A percentile compares a stretch with the other conserved stretches of the same genome.
Evolutionary conservation across 1,139 yeast genomes (phyloP).

Genomic region (Geotrichum phurueaensis): DNA sequence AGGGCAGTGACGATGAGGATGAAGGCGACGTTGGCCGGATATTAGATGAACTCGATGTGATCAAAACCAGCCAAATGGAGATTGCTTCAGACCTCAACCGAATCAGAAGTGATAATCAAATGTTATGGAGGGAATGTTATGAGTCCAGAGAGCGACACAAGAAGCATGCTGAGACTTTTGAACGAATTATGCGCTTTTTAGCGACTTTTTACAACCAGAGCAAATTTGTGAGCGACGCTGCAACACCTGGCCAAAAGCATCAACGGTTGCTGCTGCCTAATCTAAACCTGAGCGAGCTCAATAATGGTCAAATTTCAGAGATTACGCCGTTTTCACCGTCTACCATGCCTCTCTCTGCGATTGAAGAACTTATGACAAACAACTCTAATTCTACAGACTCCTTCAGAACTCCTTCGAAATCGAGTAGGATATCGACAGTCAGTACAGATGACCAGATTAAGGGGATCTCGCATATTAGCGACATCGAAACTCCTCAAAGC

Average conservation of each 20-base stretch:
- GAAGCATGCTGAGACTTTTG: conserved; percentile 80
- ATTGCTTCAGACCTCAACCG: conserved; percentile 80
- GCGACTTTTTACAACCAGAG: conserved; percentile 71
- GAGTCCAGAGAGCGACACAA: conserved; percentile 79
- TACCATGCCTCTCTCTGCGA: conserved; percentile 14
- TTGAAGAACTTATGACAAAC: conserved; percentile 13
- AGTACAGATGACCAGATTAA: background rate
- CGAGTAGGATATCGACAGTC: conserved; percentile 10
- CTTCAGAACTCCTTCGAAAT: conserved; percentile 1
- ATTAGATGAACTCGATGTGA: conserved; percentile 65
- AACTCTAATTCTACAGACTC: background rate
- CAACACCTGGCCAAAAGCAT: conserved; percentile 11
- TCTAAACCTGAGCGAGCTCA: conserved; percentile 20
- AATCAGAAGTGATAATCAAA: conserved; percentile 79
- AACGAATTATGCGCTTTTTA: conserved; percentile 77
- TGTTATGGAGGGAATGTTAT: conserved; percentile 85
- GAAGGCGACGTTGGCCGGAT: conserved; percentile 53
- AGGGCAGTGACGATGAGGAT: conserved; percentile 39
- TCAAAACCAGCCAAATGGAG: conserved; percentile 71
- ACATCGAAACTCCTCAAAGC: conserved; percentile 1
- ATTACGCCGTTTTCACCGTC: background rate
- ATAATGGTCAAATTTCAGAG: conserved; percentile 13
- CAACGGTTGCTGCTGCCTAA: conserved; percentile 21
- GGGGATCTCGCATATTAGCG: conserved; percentile 4
- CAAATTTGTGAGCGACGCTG: conserved; percentile 32